phyloP scores from a whole-genome alignment of 768 basidiomycete genomes.

The Mycena latifolia region DNA sequence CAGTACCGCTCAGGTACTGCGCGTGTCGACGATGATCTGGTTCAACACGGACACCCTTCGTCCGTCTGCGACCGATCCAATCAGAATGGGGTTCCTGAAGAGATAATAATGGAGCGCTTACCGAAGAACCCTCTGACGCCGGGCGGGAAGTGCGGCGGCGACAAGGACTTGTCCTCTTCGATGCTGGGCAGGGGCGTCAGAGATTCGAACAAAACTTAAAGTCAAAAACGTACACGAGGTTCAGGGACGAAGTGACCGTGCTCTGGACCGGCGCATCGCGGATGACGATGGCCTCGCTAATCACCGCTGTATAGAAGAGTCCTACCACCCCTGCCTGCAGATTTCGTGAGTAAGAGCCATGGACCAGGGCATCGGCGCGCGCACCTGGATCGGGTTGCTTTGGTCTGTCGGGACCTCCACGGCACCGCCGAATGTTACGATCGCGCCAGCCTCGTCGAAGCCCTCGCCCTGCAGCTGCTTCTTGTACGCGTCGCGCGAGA shows the following conservation, averaged over 20 bases:
- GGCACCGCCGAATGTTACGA: conserved; percentile 43
- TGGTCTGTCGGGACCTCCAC: conserved; percentile 45
- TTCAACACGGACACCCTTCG: conserved; percentile 46
- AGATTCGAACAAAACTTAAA: not conserved
- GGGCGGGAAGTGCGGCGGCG: not conserved
- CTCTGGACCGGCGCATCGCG: conserved; percentile 47
- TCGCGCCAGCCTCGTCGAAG: conserved; percentile 44
- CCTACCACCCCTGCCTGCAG: conserved; percentile 43
- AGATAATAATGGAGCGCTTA: not conserved
- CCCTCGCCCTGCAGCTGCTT: conserved; percentile 46
- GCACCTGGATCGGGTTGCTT: conserved; percentile 31
- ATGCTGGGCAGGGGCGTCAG: not conserved
- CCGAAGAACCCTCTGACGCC: conserved; percentile 7
- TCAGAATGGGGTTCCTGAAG: not conserved
- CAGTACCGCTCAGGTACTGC: not conserved
- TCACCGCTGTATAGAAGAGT: conserved; percentile 51
- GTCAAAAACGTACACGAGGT: conserved; percentile 49
- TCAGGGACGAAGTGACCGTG: conserved; percentile 51
- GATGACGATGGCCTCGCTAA: conserved; percentile 48
- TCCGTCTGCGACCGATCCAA: conserved; percentile 37
- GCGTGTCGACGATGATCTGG: conserved; percentile 45
- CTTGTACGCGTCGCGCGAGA: conserved; percentile 56
- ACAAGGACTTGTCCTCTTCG: too few species aligned
- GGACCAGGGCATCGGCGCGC: not conserved
- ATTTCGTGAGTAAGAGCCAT: not conserved